Conservation (phyloP, 2,329 filamentous ascomycete genomes). For the Microdochium paspali region DNA sequence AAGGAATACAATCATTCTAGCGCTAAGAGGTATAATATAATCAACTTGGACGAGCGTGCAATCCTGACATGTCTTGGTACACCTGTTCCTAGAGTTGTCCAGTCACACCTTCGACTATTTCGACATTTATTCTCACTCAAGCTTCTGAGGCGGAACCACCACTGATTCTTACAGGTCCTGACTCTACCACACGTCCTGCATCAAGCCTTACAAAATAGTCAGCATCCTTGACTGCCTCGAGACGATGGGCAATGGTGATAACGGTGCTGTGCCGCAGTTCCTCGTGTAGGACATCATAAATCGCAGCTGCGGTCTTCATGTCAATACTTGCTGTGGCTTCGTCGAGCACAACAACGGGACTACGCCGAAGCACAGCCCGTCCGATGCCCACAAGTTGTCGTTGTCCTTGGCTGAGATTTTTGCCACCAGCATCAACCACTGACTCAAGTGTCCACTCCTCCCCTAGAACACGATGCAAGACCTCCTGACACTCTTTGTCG, state of each 20-base stretch:
- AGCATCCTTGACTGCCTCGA: slow-evolving; percentile 52
- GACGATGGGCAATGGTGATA: slow-evolving; percentile 56
- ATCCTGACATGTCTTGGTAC: no score
- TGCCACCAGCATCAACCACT: slow-evolving; percentile 48
- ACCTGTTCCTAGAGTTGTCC: no score
- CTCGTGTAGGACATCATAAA: slow-evolving; percentile 46
- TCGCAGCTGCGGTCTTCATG: slow-evolving; percentile 44
- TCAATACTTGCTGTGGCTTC: slow-evolving; percentile 58
- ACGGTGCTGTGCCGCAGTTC: slow-evolving; percentile 49
- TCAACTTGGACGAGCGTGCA: no score
- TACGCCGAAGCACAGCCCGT: slow-evolving; percentile 48
- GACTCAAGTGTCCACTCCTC: slow-evolving; percentile 35
- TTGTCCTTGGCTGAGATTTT: slow-evolving; percentile 54
- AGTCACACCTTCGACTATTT: no score
- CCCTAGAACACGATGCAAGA: slow-evolving; percentile 52
- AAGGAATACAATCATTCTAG: no score
- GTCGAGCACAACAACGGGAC: slow-evolving; percentile 53
- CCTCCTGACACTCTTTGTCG: slow-evolving; percentile 36
- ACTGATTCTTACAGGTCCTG: slow-evolving; percentile 23
- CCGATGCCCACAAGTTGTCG: slow-evolving; percentile 53
- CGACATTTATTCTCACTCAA: no score
- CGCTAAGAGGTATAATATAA: no score
- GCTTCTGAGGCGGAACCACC: no score
- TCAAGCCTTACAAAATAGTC: slow-evolving; percentile 46
- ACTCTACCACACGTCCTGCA: slow-evolving; percentile 37